Evolutionary conservation across 106 monocot species (phyloP).

Genomic region (Phalaenopsis aphrodite): DNA sequence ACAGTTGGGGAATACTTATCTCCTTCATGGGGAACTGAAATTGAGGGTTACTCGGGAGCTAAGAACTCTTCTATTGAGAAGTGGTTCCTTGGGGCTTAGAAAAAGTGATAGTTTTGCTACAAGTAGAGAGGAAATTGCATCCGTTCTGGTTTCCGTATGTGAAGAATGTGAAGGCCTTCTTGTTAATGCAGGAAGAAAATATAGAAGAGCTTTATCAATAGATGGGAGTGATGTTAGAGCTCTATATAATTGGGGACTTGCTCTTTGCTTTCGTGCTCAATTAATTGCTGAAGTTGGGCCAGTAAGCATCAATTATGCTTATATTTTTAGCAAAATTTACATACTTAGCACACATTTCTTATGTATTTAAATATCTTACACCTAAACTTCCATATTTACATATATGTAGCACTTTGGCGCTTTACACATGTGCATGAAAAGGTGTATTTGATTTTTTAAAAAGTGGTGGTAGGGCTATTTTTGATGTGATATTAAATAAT

Average conservation of each 20-base stretch:
- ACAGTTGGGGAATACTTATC: constrained; percentile 83
- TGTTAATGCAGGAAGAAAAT: constrained; percentile 77
- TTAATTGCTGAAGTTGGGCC: constrained; percentile 93
- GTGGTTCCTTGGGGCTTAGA: constrained; percentile 6
- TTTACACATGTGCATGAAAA: no score
- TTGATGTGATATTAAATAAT: no score
- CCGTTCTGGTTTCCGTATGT: constrained; percentile 65
- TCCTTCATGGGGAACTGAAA: constrained; percentile 94
- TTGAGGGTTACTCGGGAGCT: constrained; percentile 73
- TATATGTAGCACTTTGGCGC: no score
- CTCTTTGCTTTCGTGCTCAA: constrained; percentile 79
- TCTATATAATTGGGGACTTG: constrained; percentile 96
- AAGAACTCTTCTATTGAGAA: constrained; percentile 55
- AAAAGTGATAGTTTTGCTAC: constrained; percentile 9
- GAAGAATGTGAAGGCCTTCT: constrained; percentile 95
- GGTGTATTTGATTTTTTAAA: no score
- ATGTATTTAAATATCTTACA: no score
- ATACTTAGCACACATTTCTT: no score
- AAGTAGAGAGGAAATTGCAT: constrained; percentile 45
- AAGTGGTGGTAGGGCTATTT: no score
- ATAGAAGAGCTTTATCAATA: constrained; percentile 72
- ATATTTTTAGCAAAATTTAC: background rate
- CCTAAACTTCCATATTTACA: no score
- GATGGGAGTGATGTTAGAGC: constrained; percentile 75
- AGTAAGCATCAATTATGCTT: constrained; percentile 33